These are phyloP conservation scores for Ascodesmis nigricans DNA, from an alignment of 495 filamentous ascomycete genomes.

Conservation along the genomic window DNA sequence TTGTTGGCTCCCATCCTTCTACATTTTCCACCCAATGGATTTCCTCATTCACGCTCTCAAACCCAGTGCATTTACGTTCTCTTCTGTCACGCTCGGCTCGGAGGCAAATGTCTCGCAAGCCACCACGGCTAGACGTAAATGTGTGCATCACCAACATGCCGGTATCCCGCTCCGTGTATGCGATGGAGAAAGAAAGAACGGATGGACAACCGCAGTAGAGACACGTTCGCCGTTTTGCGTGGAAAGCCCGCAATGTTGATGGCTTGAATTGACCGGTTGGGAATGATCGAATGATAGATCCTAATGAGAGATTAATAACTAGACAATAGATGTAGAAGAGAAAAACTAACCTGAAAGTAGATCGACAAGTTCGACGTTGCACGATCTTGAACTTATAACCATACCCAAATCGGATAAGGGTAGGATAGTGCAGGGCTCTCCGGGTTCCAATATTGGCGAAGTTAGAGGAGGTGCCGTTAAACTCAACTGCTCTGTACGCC, in stretches of 20 bases:
- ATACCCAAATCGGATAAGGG: slow-evolving; percentile 19
- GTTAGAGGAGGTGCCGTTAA: slow-evolving; percentile 12
- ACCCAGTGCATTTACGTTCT: slow-evolving; percentile 22
- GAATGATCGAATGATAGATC: slow-evolving; percentile 33
- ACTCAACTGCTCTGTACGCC: slow-evolving; percentile 15
- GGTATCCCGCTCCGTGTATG: slow-evolving; percentile 31
- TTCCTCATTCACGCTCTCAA: slow-evolving; percentile 19
- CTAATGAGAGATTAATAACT: slow-evolving; percentile 8
- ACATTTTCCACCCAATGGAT: slow-evolving; percentile 23
- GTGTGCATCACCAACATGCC: slow-evolving; percentile 34
- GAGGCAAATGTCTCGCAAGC: slow-evolving; percentile 18
- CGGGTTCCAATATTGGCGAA: slow-evolving; percentile 9
- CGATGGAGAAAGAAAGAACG: slow-evolving; percentile 31
- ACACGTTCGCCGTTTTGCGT: slow-evolving; percentile 26
- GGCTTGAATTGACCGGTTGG: slow-evolving; percentile 33
- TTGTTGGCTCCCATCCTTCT: slow-evolving; percentile 26
- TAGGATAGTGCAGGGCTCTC: slow-evolving; percentile 16
- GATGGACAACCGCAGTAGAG: slow-evolving; percentile 28
- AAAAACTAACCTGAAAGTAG: slow-evolving; percentile 17
- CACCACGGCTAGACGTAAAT: slow-evolving; percentile 26
- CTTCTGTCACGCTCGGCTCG: slow-evolving; percentile 18
- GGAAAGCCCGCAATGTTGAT: slow-evolving; percentile 30
- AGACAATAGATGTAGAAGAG: neutral
- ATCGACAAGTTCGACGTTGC: slow-evolving; percentile 20
- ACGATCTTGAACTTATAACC: slow-evolving; percentile 20